phyloP scores from a whole-genome alignment of 495 filamentous ascomycete species.

The Neurospora tetraspora region DNA sequence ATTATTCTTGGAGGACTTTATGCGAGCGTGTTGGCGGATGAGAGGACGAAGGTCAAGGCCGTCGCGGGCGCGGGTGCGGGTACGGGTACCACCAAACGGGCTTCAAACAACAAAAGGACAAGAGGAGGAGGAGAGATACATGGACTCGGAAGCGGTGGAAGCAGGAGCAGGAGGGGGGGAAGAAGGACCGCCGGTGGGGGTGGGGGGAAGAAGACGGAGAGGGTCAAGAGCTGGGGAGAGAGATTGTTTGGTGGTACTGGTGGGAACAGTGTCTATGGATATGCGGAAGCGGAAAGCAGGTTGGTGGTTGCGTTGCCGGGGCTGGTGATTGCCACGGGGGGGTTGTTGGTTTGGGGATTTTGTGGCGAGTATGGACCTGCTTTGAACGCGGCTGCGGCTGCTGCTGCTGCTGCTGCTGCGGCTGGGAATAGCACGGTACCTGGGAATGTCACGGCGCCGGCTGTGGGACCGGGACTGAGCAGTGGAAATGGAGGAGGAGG shows the following conservation, averaged over 20 bases:
- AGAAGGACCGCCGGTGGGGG: neutral
- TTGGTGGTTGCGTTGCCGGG: conserved; percentile 17
- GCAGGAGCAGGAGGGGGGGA: neutral
- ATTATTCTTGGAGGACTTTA: conserved; percentile 12
- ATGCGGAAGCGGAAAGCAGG: conserved; percentile 19
- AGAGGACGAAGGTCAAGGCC: conserved; percentile 6
- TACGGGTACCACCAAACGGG: neutral
- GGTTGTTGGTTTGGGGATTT: conserved; percentile 23
- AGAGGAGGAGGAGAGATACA: neutral
- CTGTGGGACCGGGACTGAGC: neutral
- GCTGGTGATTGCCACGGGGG: conserved; percentile 15
- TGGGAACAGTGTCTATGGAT: conserved; percentile 7
- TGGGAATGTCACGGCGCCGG: neutral
- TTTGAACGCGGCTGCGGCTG: neutral
- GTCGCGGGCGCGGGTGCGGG: neutral
- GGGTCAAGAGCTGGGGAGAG: neutral
- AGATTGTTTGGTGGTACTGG: neutral
- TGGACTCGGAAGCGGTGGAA: neutral
- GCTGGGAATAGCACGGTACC: neutral
- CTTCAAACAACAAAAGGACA: no score
- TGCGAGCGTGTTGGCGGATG: conserved; percentile 10
- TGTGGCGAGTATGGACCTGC: conserved; percentile 13
- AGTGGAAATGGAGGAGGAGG: neutral
- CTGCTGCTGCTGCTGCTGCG: neutral
- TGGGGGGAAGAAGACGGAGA: neutral